These are phyloP conservation scores for Cucurbita pepo DNA, from an alignment of 306 rosid genomes.

Conservation along the genomic window DNA sequence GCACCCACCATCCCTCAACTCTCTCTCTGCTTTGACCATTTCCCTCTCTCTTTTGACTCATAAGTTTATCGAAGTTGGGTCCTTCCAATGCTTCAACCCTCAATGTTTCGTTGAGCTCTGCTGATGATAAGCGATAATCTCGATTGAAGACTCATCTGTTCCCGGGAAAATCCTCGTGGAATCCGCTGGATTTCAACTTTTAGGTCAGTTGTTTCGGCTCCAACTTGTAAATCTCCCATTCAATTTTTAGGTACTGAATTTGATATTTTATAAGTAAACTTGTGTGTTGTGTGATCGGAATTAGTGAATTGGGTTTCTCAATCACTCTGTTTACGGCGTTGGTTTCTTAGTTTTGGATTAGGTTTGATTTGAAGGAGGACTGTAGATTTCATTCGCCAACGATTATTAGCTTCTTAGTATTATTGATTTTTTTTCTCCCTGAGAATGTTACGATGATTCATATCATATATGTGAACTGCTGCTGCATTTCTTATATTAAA, in stretches of 20 bases:
- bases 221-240: background rate
- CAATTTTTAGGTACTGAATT: background rate
- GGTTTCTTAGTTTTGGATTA: background rate
- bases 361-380: background rate
- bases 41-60: background rate
- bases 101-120: background rate
- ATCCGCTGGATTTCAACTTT: background rate
- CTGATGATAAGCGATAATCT: background rate
- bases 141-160: background rate
- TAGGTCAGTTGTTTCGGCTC: background rate
- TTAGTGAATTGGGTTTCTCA: background rate
- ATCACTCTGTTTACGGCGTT: background rate
- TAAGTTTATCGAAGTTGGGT: background rate
- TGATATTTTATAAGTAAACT: background rate
- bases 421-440: background rate
- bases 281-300: background rate
- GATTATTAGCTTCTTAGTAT: background rate
- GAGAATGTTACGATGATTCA: background rate
- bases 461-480: background rate
- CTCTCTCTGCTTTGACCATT: background rate
- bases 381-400: background rate
- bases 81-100: background rate
- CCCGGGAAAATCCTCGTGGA: background rate
- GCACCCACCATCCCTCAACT: background rate
- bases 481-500: constrained; percentile 9